phyloP scores from a whole-genome alignment of 768 basidiomycete species.

The Pholiota microspora region DNA sequence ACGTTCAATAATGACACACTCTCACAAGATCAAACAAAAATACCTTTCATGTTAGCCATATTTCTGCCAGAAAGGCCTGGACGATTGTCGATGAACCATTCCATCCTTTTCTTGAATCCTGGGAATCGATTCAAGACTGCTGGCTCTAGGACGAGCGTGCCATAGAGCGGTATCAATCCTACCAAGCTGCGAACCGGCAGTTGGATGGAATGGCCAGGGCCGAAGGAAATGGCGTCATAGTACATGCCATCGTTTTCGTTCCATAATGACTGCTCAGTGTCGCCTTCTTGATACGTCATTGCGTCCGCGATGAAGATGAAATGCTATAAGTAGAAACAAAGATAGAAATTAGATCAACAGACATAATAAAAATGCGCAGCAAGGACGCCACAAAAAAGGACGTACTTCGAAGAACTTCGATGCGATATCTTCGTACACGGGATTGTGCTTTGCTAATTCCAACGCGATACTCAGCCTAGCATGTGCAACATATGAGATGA shows the following conservation, averaged over 20 bases:
- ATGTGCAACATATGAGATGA: conserved; percentile 33
- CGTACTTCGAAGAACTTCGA: conserved; percentile 92
- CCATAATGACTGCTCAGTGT: conserved; percentile 83
- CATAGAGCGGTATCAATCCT: conserved; percentile 96
- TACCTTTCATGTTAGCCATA: conserved; percentile 95
- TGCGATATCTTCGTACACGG: conserved; percentile 98
- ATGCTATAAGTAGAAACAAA: conserved; percentile 49
- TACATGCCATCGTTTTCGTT: conserved; percentile 98
- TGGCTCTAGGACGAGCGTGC: conserved; percentile 91
- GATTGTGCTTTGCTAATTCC: conserved; percentile 96
- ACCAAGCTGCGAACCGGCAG: conserved; percentile 93
- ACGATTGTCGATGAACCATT: conserved; percentile 98
- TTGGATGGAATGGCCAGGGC: conserved; percentile 78
- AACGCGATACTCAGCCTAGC: conserved; percentile 98
- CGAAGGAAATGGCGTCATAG: conserved; percentile 95
- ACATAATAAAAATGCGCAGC: neutral
- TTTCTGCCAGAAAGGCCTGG: conserved; percentile 84
- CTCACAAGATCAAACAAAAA: neutral
- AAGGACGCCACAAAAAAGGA: neutral
- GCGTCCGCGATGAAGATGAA: conserved; percentile 99
- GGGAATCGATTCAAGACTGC: conserved; percentile 86
- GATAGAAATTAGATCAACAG: neutral
- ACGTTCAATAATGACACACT: too few relatives aligned
- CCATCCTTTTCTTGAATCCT: conserved; percentile 97
- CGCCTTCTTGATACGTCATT: conserved; percentile 89